Evolutionary conservation across 495 filamentous ascomycete species (phyloP), one percentile per base, ranked within the genome.

Genomic region (Rhypophila decipiens): DNA sequence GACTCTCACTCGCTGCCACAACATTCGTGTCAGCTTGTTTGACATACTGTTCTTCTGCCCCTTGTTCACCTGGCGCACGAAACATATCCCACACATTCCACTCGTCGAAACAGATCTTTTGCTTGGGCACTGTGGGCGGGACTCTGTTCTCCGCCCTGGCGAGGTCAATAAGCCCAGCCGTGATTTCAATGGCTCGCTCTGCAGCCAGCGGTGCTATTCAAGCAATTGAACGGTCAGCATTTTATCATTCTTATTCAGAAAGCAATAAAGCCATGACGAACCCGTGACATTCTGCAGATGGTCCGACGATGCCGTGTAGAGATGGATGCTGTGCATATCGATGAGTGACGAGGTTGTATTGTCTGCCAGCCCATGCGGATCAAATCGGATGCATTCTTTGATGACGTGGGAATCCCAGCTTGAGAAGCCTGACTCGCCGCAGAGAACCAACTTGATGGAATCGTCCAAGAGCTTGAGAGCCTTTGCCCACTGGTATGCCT

Each of bases 31-130:
- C 22, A 2, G 10, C 10, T 24, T 23, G n/a, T n/a, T n/a, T n/a
- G n/a, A n/a, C n/a, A 31, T 31, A 31, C 56, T 61, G 64, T 58
- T 87, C 82, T 61, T 86, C 83, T 1, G 78, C 84, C 17, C 84
- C 83, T 42, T 72, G 63, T 50, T 83, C 80, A 34, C 83, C 85
- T 3, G 80, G 82, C 1, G 86, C 85, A 20, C 85, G 77, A 31
- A 75, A 69, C 5, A 84, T 84, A 57, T 89, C 85, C 86, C 86
- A 89, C 11, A 89, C 84, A 63, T 90, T 87, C 86, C 86, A 89
- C 63, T 89, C 86, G 61, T 90, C 86, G 60, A 89, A 89, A 65
- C 86, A 89, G 61, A 90, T 87, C 31, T 71, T 83, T 12, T 78
- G 82, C 10, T 71, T 64, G 11, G 76, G 76, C 22, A 79, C 74